Base-by-base conservation (phyloP, 1,284 basidiomycete species). In the Macrocystidia cucumis region DNA sequence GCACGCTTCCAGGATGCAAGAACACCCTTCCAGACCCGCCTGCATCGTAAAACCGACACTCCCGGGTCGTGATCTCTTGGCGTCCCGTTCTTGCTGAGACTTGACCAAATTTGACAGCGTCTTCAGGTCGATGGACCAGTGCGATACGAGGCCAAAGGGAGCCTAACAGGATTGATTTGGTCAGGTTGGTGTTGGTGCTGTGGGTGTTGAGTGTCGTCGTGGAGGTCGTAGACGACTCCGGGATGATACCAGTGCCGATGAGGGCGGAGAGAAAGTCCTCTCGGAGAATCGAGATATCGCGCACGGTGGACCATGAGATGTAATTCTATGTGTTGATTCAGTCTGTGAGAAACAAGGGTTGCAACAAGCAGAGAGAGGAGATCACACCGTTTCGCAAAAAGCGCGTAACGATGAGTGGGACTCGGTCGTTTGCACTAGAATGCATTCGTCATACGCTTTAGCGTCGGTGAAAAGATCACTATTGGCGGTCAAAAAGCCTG, bases 381-480 rank as follows among this genome's bases (percentile, higher is more conserved):
- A n/a, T 13, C 68, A 35, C 42, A 84, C 88, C 50, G 84, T 67
- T 49, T 91, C 85, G 57, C 86, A 91, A 56, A 91, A 96, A 4
- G 56, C 49, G 26, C 69, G 62, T 17, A 87, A 58, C 16, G 65
- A 59, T 32, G 62, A 47, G 19, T 68, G 62, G 4, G 70, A 55
- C 32, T 69, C 72, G 67, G 34, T 74, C 65, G 5, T 51, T 9
- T 72, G 69, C 32, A 87, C 53, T 28, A 60, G 60, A 29, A 70
- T 57, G 43, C 75, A 87, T 42, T 81, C 72, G 22, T 84, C 69
- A 51, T 85, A 95, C 0, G 90, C 89, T 29, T 74, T 67, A 5
- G 78, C 69, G 47, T 92, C 86, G 0, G 90, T 91, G 18, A 97
- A 62, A 4, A 97, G 66, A 51, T 97, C 93, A 44, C 90, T 93